Evolutionary conservation across 768 basidiomycete genomes (phyloP).

Genomic region (Tylopilus felleus): DNA sequence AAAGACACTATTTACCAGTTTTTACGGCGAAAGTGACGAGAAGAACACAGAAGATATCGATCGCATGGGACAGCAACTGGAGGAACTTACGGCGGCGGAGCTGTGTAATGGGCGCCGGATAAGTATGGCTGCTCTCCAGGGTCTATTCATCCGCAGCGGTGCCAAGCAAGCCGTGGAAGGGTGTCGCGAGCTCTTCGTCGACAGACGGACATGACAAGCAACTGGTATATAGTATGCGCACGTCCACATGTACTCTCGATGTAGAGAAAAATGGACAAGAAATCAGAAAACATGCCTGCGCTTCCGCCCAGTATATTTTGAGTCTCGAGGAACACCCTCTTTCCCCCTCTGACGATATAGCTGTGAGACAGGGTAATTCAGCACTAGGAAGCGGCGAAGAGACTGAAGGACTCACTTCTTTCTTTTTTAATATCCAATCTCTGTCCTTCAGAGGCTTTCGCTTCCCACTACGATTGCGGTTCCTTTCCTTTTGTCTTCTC

Average conservation of each 20-base stretch:
- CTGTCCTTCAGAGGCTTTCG: constrained; percentile 69
- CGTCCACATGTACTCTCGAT: neutral
- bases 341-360: constrained; percentile 84
- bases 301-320: constrained; percentile 91
- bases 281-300: constrained; percentile 72
- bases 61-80: constrained; percentile 49
- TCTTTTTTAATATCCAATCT: constrained; percentile 96
- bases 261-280: neutral
- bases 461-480: constrained; percentile 59
- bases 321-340: constrained; percentile 78
- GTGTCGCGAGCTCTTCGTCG: constrained; percentile 43
- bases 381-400: neutral
- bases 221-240: constrained; percentile 10
- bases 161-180: constrained; percentile 52
- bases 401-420: constrained; percentile 60
- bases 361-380: constrained; percentile 35
- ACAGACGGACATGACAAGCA: constrained; percentile 27
- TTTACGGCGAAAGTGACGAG: constrained; percentile 61
- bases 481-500: constrained; percentile 64
- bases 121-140: constrained; percentile 97
- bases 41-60: constrained; percentile 36
- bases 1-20: constrained; percentile 69
- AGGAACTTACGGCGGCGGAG: constrained; percentile 51
- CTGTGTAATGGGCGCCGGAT: constrained; percentile 53
- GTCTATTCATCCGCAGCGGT: constrained; percentile 81